Conservation (phyloP, 768 basidiomycete genomes). For the Gymnopilus junonius region DNA sequence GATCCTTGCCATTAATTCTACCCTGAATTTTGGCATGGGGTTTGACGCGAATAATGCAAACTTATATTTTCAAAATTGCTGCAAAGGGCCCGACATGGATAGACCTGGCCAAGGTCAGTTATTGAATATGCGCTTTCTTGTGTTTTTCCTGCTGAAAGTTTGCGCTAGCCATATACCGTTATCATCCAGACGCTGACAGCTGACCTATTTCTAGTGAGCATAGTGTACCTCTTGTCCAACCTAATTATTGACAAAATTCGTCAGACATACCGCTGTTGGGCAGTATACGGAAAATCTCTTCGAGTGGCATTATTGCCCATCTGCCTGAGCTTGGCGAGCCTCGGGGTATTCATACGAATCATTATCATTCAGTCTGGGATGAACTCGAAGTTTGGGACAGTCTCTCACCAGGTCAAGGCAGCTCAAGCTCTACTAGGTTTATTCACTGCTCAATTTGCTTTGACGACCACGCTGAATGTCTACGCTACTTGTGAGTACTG, state of each 20-base stretch:
- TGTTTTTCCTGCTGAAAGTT: not conserved
- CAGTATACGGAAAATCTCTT: slow-evolving; percentile 1
- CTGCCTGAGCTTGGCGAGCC: slow-evolving; percentile 4
- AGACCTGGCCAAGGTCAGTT: slow-evolving; percentile 6
- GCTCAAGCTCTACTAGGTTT: not conserved
- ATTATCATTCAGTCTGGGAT: slow-evolving; percentile 6
- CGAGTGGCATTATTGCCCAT: slow-evolving; percentile 4
- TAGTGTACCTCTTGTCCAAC: not conserved
- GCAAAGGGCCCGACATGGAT: slow-evolving; percentile 7
- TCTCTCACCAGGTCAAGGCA: slow-evolving; percentile 5
- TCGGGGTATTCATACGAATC: slow-evolving; percentile 4
- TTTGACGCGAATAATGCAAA: slow-evolving; percentile 5
- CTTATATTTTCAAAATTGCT: slow-evolving; percentile 1
- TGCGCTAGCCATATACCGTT: slow-evolving; percentile 4
- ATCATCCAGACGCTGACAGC: slow-evolving; percentile 5
- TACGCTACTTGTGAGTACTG: slow-evolving; percentile 7
- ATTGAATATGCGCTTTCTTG: not conserved
- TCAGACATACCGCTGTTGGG: slow-evolving; percentile 11
- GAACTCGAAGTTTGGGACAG: slow-evolving; percentile 2
- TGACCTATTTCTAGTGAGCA: slow-evolving; percentile 6
- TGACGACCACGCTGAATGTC: slow-evolving; percentile 7
- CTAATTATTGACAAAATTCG: not conserved
- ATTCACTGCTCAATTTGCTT: slow-evolving; percentile 5
- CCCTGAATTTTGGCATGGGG: slow-evolving; percentile 10
- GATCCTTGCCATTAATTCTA: slow-evolving; percentile 2